Base-by-base conservation (phyloP, 2,329 filamentous ascomycete genomes). In the Pestalotiopsis sp. region DNA sequence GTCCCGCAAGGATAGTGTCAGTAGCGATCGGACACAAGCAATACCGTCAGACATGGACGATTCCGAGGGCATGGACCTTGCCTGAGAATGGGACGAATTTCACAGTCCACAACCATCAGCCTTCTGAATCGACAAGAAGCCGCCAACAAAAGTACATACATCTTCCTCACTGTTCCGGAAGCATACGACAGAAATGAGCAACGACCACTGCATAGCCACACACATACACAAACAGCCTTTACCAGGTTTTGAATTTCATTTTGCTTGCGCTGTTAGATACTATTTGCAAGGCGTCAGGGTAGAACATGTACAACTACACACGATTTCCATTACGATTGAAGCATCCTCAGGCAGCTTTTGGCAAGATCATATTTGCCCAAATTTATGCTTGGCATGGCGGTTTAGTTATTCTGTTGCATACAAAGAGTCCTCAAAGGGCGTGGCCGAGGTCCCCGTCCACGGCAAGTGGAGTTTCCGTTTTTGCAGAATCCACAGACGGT, bases 1-100 rank as follows among this genome's bases (percentile, higher is more conserved):
- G 52, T 72, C 81, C 25, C 81, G 89, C 65, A 91, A 91, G 78
- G 85, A 85, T 73, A 91, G 89, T 76, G 81, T 90, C 63, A 84
- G 87, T 74, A 90, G 88, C 76, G 87, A 84, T 69, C 85, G 87
- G 72, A 88, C 87, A 3, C 87, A 88, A 73, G 81, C 85, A 72
- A 75, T 88, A 4, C 87, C 89, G 69, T 88, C 85, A 1, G 89
- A 90, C 70, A 81, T 78, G 14, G 88, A 90, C 59, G 89, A 90
- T 20, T 88, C 89, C 62, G 89, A 90, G 65, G 87, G 87, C 69
- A 90, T 90, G 87, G 88, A 90, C 74, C 84, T 90, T 78, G 77
- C 76, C 12, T 79, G 67, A 75, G 49, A 13, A 40, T 4, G 6
- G 38, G 17, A 36, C n/a, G 14, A 45, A 52, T 23, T 6, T n/a